A percentile compares a stretch with the other conserved stretches of the same genome.
phyloP scores from a whole-genome alignment of 306 rosid species.

The Cicer chorassanicum region DNA sequence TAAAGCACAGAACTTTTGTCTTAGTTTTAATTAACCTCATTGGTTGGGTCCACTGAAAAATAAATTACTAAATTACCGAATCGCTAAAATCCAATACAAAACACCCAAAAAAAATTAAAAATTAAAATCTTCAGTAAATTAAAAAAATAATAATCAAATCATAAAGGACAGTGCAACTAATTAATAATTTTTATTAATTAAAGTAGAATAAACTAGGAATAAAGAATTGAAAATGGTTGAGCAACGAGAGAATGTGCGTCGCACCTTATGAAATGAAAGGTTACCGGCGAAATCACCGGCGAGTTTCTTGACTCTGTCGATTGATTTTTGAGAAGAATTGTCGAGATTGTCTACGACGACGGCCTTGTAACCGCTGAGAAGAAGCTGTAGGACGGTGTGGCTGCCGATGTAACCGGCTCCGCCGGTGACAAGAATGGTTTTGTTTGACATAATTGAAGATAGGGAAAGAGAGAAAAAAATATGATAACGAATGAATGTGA shows the following conservation, averaged over 20 bases:
- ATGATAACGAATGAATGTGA: not conserved
- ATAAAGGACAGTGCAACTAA: conserved; percentile 5
- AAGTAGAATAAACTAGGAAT: not conserved
- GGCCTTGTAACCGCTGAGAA: conserved; percentile 69
- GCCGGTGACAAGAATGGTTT: conserved; percentile 78
- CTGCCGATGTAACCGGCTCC: conserved; percentile 98
- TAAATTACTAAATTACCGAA: not conserved
- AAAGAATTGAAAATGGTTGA: not conserved
- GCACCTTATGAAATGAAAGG: conserved; percentile 81
- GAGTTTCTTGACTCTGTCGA: conserved; percentile 70
- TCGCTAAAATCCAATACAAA: not conserved
- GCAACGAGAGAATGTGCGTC: not conserved
- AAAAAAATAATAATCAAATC: conserved; percentile 1
- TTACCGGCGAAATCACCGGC: conserved; percentile 69
- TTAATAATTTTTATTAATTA: not conserved
- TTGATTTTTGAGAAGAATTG: conserved; percentile 67
- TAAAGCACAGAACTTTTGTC: conserved; percentile 34
- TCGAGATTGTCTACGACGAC: conserved; percentile 82
- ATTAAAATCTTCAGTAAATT: not conserved
- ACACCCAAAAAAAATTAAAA: not conserved
- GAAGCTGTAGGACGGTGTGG: conserved; percentile 93
- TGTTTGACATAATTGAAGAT: conserved; percentile 51
- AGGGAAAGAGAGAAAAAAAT: not conserved
- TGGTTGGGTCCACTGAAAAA: conserved; percentile 31
- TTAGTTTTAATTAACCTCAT: conserved; percentile 36